Conservation (phyloP, 108 stramenopile genomes). For the Nannochloropsis oceanica region DNA sequence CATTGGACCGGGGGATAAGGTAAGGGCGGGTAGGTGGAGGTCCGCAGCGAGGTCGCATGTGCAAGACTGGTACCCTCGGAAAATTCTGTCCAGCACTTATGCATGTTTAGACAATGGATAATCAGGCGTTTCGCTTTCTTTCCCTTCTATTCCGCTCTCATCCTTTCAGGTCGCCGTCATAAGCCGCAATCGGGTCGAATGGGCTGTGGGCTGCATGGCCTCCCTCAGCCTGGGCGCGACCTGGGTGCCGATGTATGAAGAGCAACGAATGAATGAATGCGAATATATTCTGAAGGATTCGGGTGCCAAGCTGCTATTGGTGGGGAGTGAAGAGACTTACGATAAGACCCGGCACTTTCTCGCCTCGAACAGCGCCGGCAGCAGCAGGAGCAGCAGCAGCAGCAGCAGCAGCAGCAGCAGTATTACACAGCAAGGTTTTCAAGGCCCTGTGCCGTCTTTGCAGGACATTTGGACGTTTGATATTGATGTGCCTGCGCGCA, state of each 20-base stretch:
- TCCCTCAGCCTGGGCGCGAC: conserved; percentile 72
- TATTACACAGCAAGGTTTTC: background rate
- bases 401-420: background rate
- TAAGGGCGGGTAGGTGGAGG: background rate
- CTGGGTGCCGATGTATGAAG: conserved; percentile 93
- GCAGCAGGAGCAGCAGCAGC: no score
- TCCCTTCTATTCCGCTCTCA: no score
- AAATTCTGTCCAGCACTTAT: no score
- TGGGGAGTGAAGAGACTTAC: background rate
- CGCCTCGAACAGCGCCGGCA: background rate
- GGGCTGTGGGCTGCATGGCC: conserved; percentile 69
- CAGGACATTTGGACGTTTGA: background rate
- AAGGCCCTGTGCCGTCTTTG: background rate
- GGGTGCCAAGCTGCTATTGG: conserved; percentile 40
- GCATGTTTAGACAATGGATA: no score
- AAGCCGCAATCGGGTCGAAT: conserved; percentile 77
- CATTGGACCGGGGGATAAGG: background rate
- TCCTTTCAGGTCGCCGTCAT: conserved; percentile 64
- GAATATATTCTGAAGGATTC: conserved; percentile 81
- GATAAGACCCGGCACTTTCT: background rate
- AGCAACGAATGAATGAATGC: conserved; percentile 82
- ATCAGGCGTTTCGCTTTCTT: no score
- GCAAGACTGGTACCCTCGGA: no score
- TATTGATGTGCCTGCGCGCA: background rate
- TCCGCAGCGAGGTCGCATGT: no score